These are phyloP conservation scores for Purpureocillium takamizusanense DNA, from an alignment of 2,329 filamentous ascomycete species.

Conservation along the genomic window DNA sequence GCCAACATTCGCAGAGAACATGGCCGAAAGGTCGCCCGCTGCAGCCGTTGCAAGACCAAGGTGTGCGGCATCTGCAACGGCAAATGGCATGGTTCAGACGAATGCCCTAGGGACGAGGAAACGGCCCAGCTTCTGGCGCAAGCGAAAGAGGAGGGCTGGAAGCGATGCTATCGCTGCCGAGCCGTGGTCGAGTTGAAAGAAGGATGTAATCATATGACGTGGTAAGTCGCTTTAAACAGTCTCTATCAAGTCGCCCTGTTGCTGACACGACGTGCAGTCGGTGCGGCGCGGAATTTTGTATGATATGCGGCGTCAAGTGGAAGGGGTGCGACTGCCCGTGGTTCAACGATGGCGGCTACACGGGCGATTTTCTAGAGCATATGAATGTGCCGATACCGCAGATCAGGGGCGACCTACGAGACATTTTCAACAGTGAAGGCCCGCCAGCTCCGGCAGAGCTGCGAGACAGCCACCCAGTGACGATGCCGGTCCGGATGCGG, in stretches of 20 bases:
- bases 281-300: conserved; percentile 79
- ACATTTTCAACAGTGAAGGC: conserved; percentile 9
- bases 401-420: conserved; percentile 14
- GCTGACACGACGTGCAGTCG: conserved; percentile 34
- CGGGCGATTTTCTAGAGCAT: conserved; percentile 45
- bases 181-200: conserved; percentile 70
- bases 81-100: conserved; percentile 59
- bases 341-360: conserved; percentile 56
- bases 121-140: conserved; percentile 54
- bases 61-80: conserved; percentile 68
- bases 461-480: conserved; percentile 8
- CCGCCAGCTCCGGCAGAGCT: conserved; percentile 21
- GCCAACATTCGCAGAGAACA: conserved; percentile 51
- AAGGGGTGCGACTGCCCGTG: conserved; percentile 75
- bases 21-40: conserved; percentile 59
- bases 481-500: conserved; percentile 13
- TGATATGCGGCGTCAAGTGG: conserved; percentile 75
- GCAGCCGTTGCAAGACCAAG: conserved; percentile 61
- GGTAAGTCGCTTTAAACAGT: conserved; percentile 56
- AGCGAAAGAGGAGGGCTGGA: conserved; percentile 61
- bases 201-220: conserved; percentile 84
- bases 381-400: conserved; percentile 36
- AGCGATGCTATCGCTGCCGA: conserved; percentile 66
- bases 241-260: too few relatives aligned
- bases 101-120: conserved; percentile 66